Evolutionary conservation across 164 flowering plant genomes (phyloP), one percentile per base, ranked within the genome.

Genomic region (Sextonia rubra): DNA sequence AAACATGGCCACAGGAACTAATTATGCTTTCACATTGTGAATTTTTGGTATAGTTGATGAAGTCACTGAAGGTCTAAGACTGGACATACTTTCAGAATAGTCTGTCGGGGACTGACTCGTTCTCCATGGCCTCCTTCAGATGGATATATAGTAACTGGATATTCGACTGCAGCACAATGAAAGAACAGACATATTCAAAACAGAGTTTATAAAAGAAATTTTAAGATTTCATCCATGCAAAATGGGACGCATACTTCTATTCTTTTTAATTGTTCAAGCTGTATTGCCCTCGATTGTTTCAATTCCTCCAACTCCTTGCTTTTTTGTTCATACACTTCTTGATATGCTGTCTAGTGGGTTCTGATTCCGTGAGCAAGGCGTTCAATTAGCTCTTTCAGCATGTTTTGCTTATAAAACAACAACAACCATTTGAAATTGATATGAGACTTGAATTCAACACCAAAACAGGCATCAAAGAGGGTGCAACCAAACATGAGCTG

Each of bases 81-180:
- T 29, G 30, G 30, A 29, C 2, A 29, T 29, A 29, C 30, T 29
- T 29, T 29, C 30, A 29, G 30, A 1, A 2, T 1, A 1, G 4
- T 29, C 30, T 29, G 30, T 29, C 0, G 91, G 92, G 15, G 89
- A 83, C 27, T 29, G 88, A 79, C 81, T 63, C 86, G 87, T 73
- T 85, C 61, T 89, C 91, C 69, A 88, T 85, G 15, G 96, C 92
- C 73, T 91, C 93, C 71, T 76, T 87, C 79, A 94, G 75, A 81
- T 91, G 97, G 91, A 94, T 88, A 17, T 77, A 73, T 78, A 94
- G 79, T 22, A 94, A 84, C 76, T 90, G 91, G 74, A 90, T 94
- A 71, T 87, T 89, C 76, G 88, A 78, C 97, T 93, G 93, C 60
- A 49, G 62, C 3, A 22, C 24, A 29, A 3, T 12, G 17, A 48